Conservation (phyloP, 306 rosid genomes). For the Cyamopsis tetragonoloba region DNA sequence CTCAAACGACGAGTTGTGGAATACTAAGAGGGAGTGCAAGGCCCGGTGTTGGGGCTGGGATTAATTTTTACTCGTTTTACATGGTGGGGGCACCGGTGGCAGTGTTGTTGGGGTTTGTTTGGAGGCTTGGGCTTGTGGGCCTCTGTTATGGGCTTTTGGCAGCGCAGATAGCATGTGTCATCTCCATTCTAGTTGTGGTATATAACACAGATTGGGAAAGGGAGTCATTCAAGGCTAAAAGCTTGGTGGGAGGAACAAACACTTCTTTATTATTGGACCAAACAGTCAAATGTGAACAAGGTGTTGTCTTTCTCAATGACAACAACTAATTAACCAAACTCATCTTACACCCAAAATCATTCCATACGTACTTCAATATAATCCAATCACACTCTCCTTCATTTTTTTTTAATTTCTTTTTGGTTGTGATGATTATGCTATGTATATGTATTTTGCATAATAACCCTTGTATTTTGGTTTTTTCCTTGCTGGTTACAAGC, state of each 20-base stretch:
- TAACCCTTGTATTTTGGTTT: neutral
- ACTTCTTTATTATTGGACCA: no score
- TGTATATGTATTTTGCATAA: constrained; percentile 22
- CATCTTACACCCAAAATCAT: constrained; percentile 2
- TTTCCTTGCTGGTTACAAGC: constrained; percentile 4
- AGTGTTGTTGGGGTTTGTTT: constrained; percentile 45
- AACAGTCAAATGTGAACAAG: constrained; percentile 37
- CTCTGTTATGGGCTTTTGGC: constrained; percentile 64
- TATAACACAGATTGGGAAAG: constrained; percentile 62
- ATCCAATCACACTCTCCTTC: no score
- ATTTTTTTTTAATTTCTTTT: neutral
- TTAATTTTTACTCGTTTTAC: constrained; percentile 59
- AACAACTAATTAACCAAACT: neutral
- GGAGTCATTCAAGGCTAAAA: constrained; percentile 51
- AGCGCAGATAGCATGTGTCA: constrained; percentile 59
- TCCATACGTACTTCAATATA: no score
- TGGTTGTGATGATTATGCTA: constrained; percentile 21
- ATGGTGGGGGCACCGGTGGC: constrained; percentile 70
- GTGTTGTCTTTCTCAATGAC: constrained; percentile 36
- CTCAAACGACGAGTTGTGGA: constrained; percentile 69
- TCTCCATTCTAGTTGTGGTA: constrained; percentile 48
- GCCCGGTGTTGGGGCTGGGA: constrained; percentile 59
- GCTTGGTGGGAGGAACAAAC: constrained; percentile 45
- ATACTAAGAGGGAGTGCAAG: constrained; percentile 69
- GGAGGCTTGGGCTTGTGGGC: constrained; percentile 55